Percentiles rank a stretch among this genome's conserved stretches.
phyloP scores from a whole-genome alignment of 345 rosid genomes.

The Dipteronia dyeriana region DNA sequence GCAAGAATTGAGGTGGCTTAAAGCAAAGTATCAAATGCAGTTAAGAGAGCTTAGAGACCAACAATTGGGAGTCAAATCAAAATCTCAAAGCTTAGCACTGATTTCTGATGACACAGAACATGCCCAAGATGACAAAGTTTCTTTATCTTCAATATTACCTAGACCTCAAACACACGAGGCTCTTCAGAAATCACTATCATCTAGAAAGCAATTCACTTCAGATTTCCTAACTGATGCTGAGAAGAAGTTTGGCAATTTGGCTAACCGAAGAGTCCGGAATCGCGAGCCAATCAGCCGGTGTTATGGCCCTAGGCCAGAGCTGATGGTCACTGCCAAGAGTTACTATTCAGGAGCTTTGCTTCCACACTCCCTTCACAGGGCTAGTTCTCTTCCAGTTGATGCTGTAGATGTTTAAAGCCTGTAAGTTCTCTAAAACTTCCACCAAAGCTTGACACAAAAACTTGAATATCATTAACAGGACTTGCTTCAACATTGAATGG shows the following conservation, averaged over 20 bases:
- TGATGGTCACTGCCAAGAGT: slow-evolving; percentile 33
- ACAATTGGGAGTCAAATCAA: slow-evolving; percentile 35
- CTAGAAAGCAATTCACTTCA: slow-evolving; percentile 16
- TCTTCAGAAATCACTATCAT: slow-evolving; percentile 14
- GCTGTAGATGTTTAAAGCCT: slow-evolving; percentile 60
- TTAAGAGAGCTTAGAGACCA: slow-evolving; percentile 56
- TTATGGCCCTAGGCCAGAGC: slow-evolving; percentile 29
- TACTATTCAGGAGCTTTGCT: slow-evolving; percentile 44
- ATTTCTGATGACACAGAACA: slow-evolving; percentile 18
- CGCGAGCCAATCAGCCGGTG: slow-evolving; percentile 23
- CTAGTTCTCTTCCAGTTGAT: slow-evolving; percentile 90
- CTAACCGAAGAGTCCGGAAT: slow-evolving; percentile 18
- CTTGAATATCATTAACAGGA: background rate
- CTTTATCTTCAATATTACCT: slow-evolving; percentile 18
- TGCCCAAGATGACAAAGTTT: slow-evolving; percentile 12
- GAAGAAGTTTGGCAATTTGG: slow-evolving; percentile 24
- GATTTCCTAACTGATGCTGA: slow-evolving; percentile 12
- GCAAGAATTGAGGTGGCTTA: slow-evolving; percentile 88
- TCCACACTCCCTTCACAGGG: slow-evolving; percentile 62
- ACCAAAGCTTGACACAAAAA: background rate
- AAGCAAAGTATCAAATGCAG: slow-evolving; percentile 77
- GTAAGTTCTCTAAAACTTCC: slow-evolving; percentile 10
- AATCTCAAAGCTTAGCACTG: slow-evolving; percentile 22
- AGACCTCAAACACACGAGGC: slow-evolving; percentile 14
- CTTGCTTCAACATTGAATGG: background rate